Evolutionary conservation across 108 stramenopile genomes (phyloP).

Genomic region (Nitzschia inconspicua): DNA sequence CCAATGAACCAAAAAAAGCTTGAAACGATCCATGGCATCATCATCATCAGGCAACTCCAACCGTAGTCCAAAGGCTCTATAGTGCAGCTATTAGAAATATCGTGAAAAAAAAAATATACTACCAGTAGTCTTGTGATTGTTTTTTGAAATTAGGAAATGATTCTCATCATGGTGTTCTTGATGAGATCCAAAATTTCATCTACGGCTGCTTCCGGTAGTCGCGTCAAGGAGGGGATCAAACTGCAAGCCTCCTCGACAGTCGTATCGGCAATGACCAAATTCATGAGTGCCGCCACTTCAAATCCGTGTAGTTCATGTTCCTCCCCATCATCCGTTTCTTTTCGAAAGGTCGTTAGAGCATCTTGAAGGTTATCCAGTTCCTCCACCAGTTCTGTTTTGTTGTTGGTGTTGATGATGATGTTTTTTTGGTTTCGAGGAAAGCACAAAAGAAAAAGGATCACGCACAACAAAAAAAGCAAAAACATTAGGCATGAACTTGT

Average conservation of each 20-base stretch:
- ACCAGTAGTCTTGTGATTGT: too few species aligned
- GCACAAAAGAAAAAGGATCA: too few species aligned
- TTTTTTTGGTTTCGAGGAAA: too few species aligned
- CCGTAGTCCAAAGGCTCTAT: too few species aligned
- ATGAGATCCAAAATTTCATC: constrained; percentile 90
- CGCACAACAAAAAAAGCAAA: too few species aligned
- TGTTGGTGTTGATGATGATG: too few species aligned
- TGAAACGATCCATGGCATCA: too few species aligned
- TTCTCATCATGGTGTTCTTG: constrained; percentile 84
- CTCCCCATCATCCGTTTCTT: constrained; percentile 85
- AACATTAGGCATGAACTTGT: too few species aligned
- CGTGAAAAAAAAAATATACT: too few species aligned
- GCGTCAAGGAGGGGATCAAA: constrained; percentile 71
- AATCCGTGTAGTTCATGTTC: constrained; percentile 79
- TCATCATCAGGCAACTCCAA: too few species aligned
- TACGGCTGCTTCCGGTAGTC: constrained; percentile 84
- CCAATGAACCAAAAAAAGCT: too few species aligned
- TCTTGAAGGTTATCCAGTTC: constrained; percentile 88
- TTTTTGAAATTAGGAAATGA: constrained; percentile 54
- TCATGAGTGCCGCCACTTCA: constrained; percentile 89
- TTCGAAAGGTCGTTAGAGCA: constrained; percentile 79
- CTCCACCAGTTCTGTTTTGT: constrained; percentile 82
- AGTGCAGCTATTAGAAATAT: too few species aligned
- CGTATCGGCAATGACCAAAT: constrained; percentile 83
- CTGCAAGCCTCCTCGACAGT: constrained; percentile 79